Evolutionary conservation across 768 basidiomycete genomes (phyloP).

Genomic region (Leccinum boreale): DNA sequence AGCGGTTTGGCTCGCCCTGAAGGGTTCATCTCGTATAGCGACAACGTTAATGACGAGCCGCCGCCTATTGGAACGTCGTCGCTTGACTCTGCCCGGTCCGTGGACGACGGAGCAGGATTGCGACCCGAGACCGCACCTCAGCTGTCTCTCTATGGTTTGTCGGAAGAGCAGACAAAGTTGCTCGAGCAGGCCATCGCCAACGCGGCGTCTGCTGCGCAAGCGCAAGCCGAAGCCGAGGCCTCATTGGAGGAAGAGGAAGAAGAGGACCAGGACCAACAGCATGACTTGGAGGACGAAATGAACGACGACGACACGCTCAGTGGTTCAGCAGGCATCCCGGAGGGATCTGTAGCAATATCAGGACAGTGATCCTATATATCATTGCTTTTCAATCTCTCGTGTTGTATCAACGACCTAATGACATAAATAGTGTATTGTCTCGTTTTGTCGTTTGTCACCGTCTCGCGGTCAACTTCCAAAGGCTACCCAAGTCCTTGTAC

Average conservation of each 20-base stretch:
- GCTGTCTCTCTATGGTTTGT: slow-evolving; percentile 66
- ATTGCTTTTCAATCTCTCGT: slow-evolving; percentile 2
- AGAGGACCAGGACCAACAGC: slow-evolving; percentile 39
- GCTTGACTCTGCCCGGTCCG: slow-evolving; percentile 5
- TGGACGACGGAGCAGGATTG: slow-evolving; percentile 2
- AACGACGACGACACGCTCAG: slow-evolving; percentile 4
- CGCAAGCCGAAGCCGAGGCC: slow-evolving; percentile 76
- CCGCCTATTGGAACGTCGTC: background rate
- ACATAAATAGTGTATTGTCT: slow-evolving; percentile 24
- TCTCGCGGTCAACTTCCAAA: slow-evolving; percentile 2
- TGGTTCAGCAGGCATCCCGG: slow-evolving; percentile 8
- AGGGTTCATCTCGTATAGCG: slow-evolving; percentile 2
- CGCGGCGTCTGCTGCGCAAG: slow-evolving; percentile 71
- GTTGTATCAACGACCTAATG: slow-evolving; percentile 20
- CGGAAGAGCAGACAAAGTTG: slow-evolving; percentile 66
- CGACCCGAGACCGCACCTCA: slow-evolving; percentile 32
- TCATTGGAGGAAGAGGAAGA: slow-evolving; percentile 62
- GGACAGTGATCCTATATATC: slow-evolving; percentile 23
- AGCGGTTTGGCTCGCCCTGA: slow-evolving; percentile 5
- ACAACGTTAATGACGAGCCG: slow-evolving; percentile 1
- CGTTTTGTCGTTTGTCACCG: background rate
- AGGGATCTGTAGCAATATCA: background rate
- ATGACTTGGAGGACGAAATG: slow-evolving; percentile 17
- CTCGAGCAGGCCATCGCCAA: slow-evolving; percentile 73
- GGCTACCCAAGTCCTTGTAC: slow-evolving; percentile 8